Evolutionary conservation across 2,329 filamentous ascomycete species (phyloP).

Genomic region (Moelleriella libera): DNA sequence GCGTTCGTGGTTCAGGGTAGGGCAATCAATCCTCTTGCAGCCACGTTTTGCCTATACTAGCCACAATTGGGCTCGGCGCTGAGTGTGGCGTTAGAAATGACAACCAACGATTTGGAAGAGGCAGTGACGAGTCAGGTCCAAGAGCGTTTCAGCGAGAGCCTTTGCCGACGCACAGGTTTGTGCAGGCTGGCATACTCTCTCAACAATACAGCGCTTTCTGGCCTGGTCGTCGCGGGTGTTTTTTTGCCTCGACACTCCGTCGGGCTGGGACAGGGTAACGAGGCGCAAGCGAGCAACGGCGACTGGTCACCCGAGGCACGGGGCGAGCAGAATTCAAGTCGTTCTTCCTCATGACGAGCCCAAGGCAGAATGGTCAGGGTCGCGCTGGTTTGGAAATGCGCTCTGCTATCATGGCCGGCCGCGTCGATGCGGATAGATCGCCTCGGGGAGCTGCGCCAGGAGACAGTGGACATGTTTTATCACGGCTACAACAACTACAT

Average conservation of each 20-base stretch:
- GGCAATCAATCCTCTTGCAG: not conserved
- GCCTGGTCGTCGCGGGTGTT: no score
- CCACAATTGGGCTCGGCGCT: not conserved
- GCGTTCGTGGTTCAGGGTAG: not conserved
- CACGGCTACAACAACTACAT: constrained; percentile 97
- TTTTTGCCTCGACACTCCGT: no score
- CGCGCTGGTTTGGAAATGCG: constrained; percentile 11
- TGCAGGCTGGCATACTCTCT: not conserved
- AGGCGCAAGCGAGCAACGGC: not conserved
- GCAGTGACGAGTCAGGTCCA: not conserved
- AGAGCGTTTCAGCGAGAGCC: not conserved
- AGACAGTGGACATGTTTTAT: constrained; percentile 75
- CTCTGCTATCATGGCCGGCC: constrained; percentile 25
- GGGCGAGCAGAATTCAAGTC: not conserved
- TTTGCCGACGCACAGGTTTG: constrained; percentile 1
- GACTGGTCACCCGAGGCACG: not conserved
- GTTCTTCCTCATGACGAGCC: constrained; percentile 1
- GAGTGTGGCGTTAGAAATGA: not conserved
- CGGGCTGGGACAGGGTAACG: no score
- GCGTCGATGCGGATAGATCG: constrained; percentile 40
- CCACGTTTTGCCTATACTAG: not conserved
- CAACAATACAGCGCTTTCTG: not conserved
- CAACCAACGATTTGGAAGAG: not conserved
- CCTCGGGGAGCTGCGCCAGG: constrained; percentile 40
- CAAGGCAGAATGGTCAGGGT: constrained; percentile 14